Evolutionary conservation across 2,329 filamentous ascomycete species (phyloP).

Genomic region (Fusarium musae): DNA sequence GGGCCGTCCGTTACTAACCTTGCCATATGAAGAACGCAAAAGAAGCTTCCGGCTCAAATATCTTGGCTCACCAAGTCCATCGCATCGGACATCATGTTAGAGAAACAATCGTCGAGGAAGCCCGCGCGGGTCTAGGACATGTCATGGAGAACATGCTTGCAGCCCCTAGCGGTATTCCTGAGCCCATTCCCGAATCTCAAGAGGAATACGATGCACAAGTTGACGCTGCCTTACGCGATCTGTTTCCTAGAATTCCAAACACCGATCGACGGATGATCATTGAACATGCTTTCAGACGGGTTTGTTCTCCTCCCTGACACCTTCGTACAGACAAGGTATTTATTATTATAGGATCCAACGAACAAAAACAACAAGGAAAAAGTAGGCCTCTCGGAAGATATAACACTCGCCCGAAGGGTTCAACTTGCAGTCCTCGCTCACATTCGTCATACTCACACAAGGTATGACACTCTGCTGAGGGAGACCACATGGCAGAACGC

Average conservation of each 20-base stretch:
- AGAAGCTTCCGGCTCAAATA: slow-evolving; percentile 47
- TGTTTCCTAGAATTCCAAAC: slow-evolving; percentile 74
- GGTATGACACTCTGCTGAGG: slow-evolving; percentile 70
- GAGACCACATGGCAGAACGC: slow-evolving; percentile 70
- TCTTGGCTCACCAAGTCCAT: slow-evolving; percentile 64
- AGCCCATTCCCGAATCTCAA: slow-evolving; percentile 69
- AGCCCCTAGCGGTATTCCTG: slow-evolving; percentile 53
- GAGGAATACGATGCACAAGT: slow-evolving; percentile 70
- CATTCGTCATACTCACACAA: slow-evolving; percentile 73
- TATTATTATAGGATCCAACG: slow-evolving; percentile 56
- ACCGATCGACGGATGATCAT: slow-evolving; percentile 72
- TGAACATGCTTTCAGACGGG: slow-evolving; percentile 71
- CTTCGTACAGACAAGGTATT: slow-evolving; percentile 10
- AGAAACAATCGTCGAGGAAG: slow-evolving; percentile 68
- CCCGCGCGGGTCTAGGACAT: slow-evolving; percentile 49
- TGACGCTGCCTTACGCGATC: slow-evolving; percentile 69
- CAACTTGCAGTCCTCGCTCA: slow-evolving; percentile 74
- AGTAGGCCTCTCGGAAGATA: slow-evolving; percentile 66
- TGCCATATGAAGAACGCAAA: slow-evolving; percentile 45
- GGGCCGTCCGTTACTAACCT: slow-evolving; percentile 15
- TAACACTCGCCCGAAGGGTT: slow-evolving; percentile 70
- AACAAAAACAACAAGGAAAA: slow-evolving; percentile 65
- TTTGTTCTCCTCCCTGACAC: slow-evolving; percentile 49
- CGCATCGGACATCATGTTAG: slow-evolving; percentile 71
- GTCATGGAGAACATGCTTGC: slow-evolving; percentile 35